Evolutionary conservation across 169 alveolate genomes (phyloP).

Genomic region (Plasmodium inui): DNA sequence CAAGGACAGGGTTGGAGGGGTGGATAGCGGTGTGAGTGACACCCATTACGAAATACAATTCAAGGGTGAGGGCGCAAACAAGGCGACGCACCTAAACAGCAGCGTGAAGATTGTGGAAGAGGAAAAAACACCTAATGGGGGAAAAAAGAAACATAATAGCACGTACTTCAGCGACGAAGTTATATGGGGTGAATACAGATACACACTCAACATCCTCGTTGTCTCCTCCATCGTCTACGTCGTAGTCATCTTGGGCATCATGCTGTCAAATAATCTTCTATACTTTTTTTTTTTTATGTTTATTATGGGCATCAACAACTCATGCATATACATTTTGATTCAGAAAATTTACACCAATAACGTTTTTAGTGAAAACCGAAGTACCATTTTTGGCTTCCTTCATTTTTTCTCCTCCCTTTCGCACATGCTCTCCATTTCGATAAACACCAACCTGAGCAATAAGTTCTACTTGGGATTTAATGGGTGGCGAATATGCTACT

Average conservation of each 20-base stretch:
- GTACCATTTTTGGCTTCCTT: slow-evolving; percentile 63
- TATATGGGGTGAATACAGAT: slow-evolving; percentile 26
- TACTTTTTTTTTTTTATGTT: slow-evolving; percentile 48
- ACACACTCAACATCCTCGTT: slow-evolving; percentile 10
- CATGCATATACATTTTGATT: slow-evolving; percentile 59
- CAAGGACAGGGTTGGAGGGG: background rate
- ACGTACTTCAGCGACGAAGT: slow-evolving; percentile 16
- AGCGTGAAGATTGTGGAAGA: background rate
- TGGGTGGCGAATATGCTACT: slow-evolving; percentile 71
- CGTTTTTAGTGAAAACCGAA: slow-evolving; percentile 57
- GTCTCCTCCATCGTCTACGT: slow-evolving; percentile 33
- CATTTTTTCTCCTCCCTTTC: slow-evolving; percentile 65
- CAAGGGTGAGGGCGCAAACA: background rate
- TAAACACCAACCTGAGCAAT: slow-evolving; percentile 63
- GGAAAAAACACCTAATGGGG: background rate
- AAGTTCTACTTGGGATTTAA: slow-evolving; percentile 36
- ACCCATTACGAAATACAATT: slow-evolving; percentile 20
- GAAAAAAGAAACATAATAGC: background rate
- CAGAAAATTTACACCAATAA: slow-evolving; percentile 68
- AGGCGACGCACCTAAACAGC: background rate
- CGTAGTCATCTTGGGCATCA: slow-evolving; percentile 53
- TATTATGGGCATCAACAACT: slow-evolving; percentile 59
- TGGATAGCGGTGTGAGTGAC: background rate
- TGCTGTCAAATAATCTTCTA: slow-evolving; percentile 19
- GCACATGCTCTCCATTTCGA: slow-evolving; percentile 49